Conservation (phyloP, 805 yeast genomes). For the Zygosaccharomyces gambellarensis region DNA sequence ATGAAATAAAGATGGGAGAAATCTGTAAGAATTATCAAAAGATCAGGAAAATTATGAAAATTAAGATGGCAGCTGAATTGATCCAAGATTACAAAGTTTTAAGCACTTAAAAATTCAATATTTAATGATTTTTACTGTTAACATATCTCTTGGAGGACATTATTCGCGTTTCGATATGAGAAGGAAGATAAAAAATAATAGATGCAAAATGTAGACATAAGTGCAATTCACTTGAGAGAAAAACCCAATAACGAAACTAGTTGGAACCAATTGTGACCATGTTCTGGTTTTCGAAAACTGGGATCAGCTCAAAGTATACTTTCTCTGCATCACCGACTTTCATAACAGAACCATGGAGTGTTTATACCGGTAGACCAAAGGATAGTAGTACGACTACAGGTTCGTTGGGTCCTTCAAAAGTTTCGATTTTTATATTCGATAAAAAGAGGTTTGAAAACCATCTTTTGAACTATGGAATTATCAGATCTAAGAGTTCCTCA, state of each 20-base stretch:
- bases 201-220: neutral
- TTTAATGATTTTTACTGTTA: neutral
- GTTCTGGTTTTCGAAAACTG: constrained; percentile 41
- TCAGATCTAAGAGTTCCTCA: constrained; percentile 38
- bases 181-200: neutral
- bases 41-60: neutral
- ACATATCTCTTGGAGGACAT: neutral
- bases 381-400: constrained; percentile 39
- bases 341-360: constrained; percentile 74
- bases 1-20: too few relatives aligned
- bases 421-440: constrained; percentile 82
- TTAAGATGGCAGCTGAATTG: neutral
- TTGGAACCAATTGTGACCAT: constrained; percentile 3
- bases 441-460: constrained; percentile 65
- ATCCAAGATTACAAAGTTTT: neutral
- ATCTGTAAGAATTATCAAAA: too few relatives aligned
- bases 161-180: neutral
- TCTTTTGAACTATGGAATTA: constrained; percentile 46
- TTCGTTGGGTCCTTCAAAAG: constrained; percentile 36
- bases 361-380: constrained; percentile 77
- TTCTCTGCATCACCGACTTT: constrained; percentile 69
- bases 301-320: constrained; percentile 62
- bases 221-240: neutral
- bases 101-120: neutral
- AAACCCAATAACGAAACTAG: too few relatives aligned